Percentiles rank a stretch among this genome's conserved stretches.
Conservation (phyloP, 345 rosid species). For the Linum trigynum region DNA sequence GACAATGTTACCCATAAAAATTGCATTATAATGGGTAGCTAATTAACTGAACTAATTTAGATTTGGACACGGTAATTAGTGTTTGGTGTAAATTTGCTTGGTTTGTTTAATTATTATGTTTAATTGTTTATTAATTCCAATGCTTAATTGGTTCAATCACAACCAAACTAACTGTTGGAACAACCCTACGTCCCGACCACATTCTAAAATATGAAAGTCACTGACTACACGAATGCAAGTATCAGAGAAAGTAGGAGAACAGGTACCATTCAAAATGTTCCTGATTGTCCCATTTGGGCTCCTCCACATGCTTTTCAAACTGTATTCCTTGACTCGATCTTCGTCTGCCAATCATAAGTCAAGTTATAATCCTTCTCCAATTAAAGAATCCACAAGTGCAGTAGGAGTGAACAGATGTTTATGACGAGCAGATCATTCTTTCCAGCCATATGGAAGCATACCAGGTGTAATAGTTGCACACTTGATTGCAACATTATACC, state of each 20-base stretch:
- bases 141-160: no score
- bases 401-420: no score
- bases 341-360: conserved; percentile 50
- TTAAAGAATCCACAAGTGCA: no score
- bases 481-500: conserved; percentile 97
- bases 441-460: conserved; percentile 8
- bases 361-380: conserved; percentile 7
- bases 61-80: no score
- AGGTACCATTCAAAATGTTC: conserved; percentile 84
- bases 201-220: not conserved
- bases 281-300: conserved; percentile 97
- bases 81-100: no score
- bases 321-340: conserved; percentile 79
- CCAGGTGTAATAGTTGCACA: conserved; percentile 99
- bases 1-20: no score
- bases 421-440: not conserved
- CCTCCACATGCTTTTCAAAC: conserved; percentile 90
- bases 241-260: conserved; percentile 2
- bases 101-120: no score
- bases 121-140: no score
- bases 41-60: no score
- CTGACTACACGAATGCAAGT: not conserved
- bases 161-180: no score
- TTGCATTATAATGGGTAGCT: no score
- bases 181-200: no score